A percentile compares a stretch with the other conserved stretches of the same genome.
phyloP scores from a whole-genome alignment of 176 grass and related monocot genomes.

The Canna indica region DNA sequence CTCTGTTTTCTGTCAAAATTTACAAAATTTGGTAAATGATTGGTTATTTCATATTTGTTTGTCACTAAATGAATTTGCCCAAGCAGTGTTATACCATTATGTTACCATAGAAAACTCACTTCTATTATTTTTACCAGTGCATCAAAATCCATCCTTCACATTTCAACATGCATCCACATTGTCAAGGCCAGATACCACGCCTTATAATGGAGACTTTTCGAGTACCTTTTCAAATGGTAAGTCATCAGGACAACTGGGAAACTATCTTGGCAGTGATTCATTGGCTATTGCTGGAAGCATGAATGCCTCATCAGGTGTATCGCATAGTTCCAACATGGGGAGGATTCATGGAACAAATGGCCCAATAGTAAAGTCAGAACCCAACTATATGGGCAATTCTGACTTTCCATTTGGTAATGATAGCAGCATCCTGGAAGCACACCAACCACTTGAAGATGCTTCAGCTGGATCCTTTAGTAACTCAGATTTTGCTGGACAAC shows the following conservation, averaged over 20 bases:
- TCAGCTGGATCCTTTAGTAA: slow-evolving; percentile 78
- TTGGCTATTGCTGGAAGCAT: slow-evolving; percentile 33
- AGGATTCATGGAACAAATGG: slow-evolving; percentile 56
- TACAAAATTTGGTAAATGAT: background rate
- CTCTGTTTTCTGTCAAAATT: background rate
- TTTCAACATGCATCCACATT: slow-evolving; percentile 31
- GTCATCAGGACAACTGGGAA: slow-evolving; percentile 35
- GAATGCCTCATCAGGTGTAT: slow-evolving; percentile 40
- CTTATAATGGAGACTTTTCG: slow-evolving; percentile 47
- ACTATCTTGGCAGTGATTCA: slow-evolving; percentile 48
- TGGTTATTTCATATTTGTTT: background rate
- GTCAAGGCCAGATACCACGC: slow-evolving; percentile 51
- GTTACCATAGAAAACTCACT: background rate
- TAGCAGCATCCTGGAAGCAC: slow-evolving; percentile 57
- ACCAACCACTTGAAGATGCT: slow-evolving; percentile 62
- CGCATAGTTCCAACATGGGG: slow-evolving; percentile 40
- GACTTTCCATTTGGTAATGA: slow-evolving; percentile 70
- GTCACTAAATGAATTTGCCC: background rate
- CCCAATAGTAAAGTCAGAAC: slow-evolving; percentile 62
- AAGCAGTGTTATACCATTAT: background rate
- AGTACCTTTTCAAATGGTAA: slow-evolving; percentile 47
- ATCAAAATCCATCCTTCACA: slow-evolving; percentile 46
- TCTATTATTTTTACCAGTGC: slow-evolving; percentile 40
- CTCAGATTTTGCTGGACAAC: slow-evolving; percentile 73
- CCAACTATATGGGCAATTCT: slow-evolving; percentile 53